Evolutionary conservation across 1,284 basidiomycete species (phyloP), one percentile per base, ranked within the genome.

Genomic region (Violaceomyces palustris): DNA sequence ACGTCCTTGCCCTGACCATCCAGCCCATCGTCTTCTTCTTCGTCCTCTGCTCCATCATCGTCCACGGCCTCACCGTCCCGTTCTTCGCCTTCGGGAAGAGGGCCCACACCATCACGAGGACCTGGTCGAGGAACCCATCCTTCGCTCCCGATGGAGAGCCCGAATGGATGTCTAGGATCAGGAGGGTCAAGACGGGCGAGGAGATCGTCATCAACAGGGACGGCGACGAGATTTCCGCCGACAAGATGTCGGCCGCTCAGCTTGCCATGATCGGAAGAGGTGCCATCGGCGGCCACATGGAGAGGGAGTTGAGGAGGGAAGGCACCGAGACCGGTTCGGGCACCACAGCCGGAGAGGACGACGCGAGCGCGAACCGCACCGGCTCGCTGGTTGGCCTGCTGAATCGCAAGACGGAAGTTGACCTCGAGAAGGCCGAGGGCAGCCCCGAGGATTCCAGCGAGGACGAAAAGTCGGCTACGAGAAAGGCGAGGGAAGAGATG

Each of bases 11-110:
- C 3, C 37, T 63, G 32, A 69, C 67, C 9, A 69, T 73, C 39
- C 69, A 73, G 27, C 70, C 70, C 15, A 68, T 73, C 43, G 63
- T 72, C 27, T 73, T 61, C 61, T 73, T 74, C 35, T 61, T 74
- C 38, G 65, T 74, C 19, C 57, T 74, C 18, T 64, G 66, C 39
- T 73, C 71, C 29, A 63, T 69, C 39, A 41, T 64, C 33, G 58
- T 74, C 1, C 72, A 74, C 45, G 72, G 72, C 28, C 65, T 74
- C 34, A 72, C 71, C 23, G 53, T 74, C 15, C 72, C 72, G 25
- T 73, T 74, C 48, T 74, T 74, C 26, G 64, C 68, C 3, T 70
- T 72, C 38, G 61, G 60, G 23, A 61, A 63, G 44, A 50, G 53
- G 19, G 62, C 62, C 3, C 64, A 67, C 34, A 69, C 64, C 9